Base-by-base conservation (phyloP, 352 stramenopile species). In the Blastocystis sp. region DNA sequence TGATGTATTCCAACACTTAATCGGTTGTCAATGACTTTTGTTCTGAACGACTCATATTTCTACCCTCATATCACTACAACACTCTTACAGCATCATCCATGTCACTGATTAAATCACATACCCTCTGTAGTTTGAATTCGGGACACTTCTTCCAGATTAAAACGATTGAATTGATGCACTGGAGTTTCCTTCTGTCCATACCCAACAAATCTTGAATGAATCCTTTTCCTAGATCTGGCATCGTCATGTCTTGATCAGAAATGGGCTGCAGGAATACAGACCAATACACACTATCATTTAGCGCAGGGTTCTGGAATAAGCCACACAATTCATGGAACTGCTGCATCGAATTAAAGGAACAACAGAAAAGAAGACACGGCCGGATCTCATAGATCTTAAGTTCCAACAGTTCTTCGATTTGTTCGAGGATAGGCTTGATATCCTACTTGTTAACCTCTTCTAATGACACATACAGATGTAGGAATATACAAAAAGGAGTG, bases 41-140 rank as follows among this genome's bases (percentile, higher is more conserved):
- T 24, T 2, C 22, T 17, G 70, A 81, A 81, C 40, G 24, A 40
- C 17, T 60, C 42, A 44, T 64, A 81, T 37, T 81, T 27, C 70
- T 81, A 60, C 42, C n/a, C 13, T 81, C 7, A 81, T 11, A 40
- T 17, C 15, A 4, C 15, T 60, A 15, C 7, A 24, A 4, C 44
- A 42, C 7, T 37, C 44, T 0, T 48, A 81, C 70, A 42, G 4
- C 37, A 27, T 81, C 35, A 17, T 17, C 62, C 70, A 81, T 60
- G 15, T 53, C 13, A 44, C 35, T 59, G 35, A 81, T 19, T 15
- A 40, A 2, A 24, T 60, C 42, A 1, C 40, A 62, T 17, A 81
- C n/a, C 5, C 11, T 35, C 11, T 60, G n/a, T 4, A 60, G 15
- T n/a, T 60, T 33, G 40, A 81, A n/a, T 9, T 64, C 15, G 1